phyloP scores from a whole-genome alignment of 768 basidiomycete genomes.

The Russula griseocarnosa region DNA sequence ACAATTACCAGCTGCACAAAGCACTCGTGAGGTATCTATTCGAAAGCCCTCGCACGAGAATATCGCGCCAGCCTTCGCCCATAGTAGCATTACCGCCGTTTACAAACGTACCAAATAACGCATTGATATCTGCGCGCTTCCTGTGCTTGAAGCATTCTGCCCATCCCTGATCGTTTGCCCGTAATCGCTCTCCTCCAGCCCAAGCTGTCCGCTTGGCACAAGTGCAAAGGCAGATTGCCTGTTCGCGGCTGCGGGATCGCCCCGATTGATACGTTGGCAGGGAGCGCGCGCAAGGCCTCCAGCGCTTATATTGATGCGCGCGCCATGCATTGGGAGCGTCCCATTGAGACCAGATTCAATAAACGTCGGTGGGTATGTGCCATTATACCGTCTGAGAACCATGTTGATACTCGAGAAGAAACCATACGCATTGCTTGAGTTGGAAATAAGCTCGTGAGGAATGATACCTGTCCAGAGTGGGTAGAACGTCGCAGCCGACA shows the following conservation, averaged over 20 bases:
- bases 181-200: conserved; percentile 66
- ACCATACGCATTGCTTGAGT: conserved; percentile 57
- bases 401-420: conserved; percentile 73
- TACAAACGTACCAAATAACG: conserved; percentile 48
- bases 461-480: conserved; percentile 86
- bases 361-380: conserved; percentile 79
- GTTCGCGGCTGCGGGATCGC: conserved; percentile 48
- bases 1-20: conserved; percentile 80
- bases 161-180: conserved; percentile 52
- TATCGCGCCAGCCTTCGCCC: conserved; percentile 62
- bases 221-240: conserved; percentile 59
- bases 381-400: conserved; percentile 82
- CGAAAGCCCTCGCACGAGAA: conserved; percentile 66
- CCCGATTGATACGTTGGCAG: conserved; percentile 61
- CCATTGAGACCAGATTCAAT: conserved; percentile 81
- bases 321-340: conserved; percentile 90
- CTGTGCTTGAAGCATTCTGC: conserved; percentile 49
- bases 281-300: conserved; percentile 70
- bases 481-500: conserved; percentile 75
- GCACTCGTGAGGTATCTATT: conserved; percentile 82
- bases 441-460: conserved; percentile 60
- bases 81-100: conserved; percentile 63
- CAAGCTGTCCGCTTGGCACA: conserved; percentile 79
- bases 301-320: conserved; percentile 80
- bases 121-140: conserved; percentile 59